phyloP scores from a whole-genome alignment of 305 asterid species.

The Fraxinus xanthoxyloides region DNA sequence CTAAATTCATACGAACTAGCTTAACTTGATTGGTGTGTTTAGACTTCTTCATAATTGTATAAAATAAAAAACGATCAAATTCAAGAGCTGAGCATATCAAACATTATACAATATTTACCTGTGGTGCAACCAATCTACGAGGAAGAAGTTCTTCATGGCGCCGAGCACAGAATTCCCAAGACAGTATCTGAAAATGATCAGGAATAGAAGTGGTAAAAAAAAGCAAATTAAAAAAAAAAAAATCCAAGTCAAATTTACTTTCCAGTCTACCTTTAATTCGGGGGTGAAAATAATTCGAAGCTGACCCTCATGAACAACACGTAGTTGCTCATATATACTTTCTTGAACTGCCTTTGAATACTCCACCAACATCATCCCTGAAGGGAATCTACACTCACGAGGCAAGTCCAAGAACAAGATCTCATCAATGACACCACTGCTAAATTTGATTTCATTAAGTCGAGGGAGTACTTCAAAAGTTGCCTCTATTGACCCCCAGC shows the following conservation, averaged over 20 bases:
- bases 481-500: conserved; percentile 62
- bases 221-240: not conserved
- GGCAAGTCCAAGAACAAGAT: conserved; percentile 90
- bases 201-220: conserved; percentile 19
- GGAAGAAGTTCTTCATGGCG: conserved; percentile 97
- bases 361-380: conserved; percentile 91
- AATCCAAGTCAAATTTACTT: not conserved
- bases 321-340: conserved; percentile 87
- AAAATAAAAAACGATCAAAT: not conserved
- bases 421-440: conserved; percentile 86
- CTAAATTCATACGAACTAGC: not conserved
- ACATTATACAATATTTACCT: conserved; percentile 48
- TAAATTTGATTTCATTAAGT: conserved; percentile 85
- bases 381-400: conserved; percentile 73
- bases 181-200: conserved; percentile 52
- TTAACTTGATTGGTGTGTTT: not conserved
- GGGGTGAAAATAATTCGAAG: conserved; percentile 84
- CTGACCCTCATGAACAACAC: conserved; percentile 93
- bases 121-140: conserved; percentile 88
- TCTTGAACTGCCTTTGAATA: conserved; percentile 92
- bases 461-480: conserved; percentile 94
- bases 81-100: conserved; percentile 3
- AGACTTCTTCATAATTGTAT: not conserved
- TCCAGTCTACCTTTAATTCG: conserved; percentile 67
- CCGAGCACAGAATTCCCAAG: conserved; percentile 97